Conservation (phyloP, 116 monocot species). For the Zostera marina region DNA sequence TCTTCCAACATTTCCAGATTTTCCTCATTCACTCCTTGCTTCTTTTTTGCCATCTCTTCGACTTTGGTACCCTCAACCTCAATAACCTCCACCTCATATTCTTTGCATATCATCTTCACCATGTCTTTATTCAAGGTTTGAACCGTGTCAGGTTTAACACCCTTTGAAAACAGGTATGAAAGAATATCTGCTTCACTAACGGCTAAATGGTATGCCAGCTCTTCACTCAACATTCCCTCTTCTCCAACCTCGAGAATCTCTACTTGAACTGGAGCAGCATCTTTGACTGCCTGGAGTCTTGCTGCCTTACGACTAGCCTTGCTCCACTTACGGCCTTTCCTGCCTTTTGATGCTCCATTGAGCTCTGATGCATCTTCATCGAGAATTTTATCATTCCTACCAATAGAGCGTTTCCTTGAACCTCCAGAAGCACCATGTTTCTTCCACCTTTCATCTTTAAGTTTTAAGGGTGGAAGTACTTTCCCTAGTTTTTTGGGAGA, state of each 20-base stretch:
- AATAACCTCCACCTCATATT: slow-evolving; percentile 86
- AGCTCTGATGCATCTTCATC: slow-evolving; percentile 46
- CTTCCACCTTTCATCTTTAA: slow-evolving; percentile 42
- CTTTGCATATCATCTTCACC: slow-evolving; percentile 96
- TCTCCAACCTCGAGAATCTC: slow-evolving; percentile 91
- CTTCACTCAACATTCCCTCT: slow-evolving; percentile 75
- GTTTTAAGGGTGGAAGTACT: slow-evolving; percentile 30
- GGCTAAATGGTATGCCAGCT: slow-evolving; percentile 63
- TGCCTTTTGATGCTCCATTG: slow-evolving; percentile 28
- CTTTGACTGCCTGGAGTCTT: slow-evolving; percentile 54
- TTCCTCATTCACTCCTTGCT: slow-evolving; percentile 63
- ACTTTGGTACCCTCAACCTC: slow-evolving; percentile 44
- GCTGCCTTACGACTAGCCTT: slow-evolving; percentile 76
- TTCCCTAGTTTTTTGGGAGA: slow-evolving; percentile 52
- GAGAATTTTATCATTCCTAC: slow-evolving; percentile 14
- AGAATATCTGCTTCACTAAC: slow-evolving; percentile 55
- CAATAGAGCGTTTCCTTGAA: slow-evolving; percentile 31
- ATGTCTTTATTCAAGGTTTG: slow-evolving; percentile 60
- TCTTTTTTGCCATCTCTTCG: slow-evolving; percentile 94
- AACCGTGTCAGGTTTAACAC: slow-evolving; percentile 46
- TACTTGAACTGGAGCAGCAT: slow-evolving; percentile 63
- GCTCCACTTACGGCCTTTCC: slow-evolving; percentile 78
- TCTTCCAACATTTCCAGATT: slow-evolving; percentile 65
- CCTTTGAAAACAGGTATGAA: slow-evolving; percentile 44
- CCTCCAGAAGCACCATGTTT: slow-evolving; percentile 36